phyloP scores from a whole-genome alignment of 1,284 basidiomycete species.

The Ceratobasidium sp. region DNA sequence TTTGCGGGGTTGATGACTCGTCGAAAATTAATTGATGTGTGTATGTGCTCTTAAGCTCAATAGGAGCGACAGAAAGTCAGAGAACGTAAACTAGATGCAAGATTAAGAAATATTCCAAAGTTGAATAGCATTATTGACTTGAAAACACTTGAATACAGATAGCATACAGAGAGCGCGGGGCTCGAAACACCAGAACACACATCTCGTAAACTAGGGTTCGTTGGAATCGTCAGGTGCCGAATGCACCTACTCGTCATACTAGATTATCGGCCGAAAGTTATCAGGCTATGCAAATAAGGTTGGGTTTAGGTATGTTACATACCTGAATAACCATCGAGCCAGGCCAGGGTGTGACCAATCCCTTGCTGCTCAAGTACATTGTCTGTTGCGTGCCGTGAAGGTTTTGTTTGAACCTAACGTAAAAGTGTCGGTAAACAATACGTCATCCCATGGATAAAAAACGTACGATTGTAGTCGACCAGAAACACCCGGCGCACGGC shows the following conservation, averaged over 20 bases:
- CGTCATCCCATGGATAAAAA: background rate
- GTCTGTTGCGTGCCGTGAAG: slow-evolving; percentile 49
- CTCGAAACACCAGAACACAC: background rate
- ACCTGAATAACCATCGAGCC: slow-evolving; percentile 54
- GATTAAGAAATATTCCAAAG: too few relatives aligned
- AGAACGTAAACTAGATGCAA: too few relatives aligned
- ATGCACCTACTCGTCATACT: slow-evolving; percentile 22
- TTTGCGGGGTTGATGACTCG: background rate
- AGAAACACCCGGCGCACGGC: slow-evolving; percentile 59
- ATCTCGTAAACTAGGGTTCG: background rate
- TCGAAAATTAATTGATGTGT: background rate
- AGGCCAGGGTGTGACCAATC: slow-evolving; percentile 52
- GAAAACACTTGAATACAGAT: slow-evolving; percentile 1
- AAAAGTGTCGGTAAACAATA: background rate
- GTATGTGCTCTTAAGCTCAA: too few relatives aligned
- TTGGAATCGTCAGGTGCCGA: background rate
- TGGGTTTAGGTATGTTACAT: slow-evolving; percentile 25
- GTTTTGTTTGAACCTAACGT: slow-evolving; percentile 45
- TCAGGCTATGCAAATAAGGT: background rate
- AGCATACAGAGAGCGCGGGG: background rate
- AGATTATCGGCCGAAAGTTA: background rate
- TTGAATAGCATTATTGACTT: too few relatives aligned
- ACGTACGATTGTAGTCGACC: slow-evolving; percentile 59
- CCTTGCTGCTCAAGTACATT: slow-evolving; percentile 51
- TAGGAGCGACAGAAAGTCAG: too few relatives aligned